Percentiles rank a stretch among this genome's conserved stretches.
Evolutionary conservation across 2,329 filamentous ascomycete genomes (phyloP).

Genomic region (Ceratocystis smalleyi): DNA sequence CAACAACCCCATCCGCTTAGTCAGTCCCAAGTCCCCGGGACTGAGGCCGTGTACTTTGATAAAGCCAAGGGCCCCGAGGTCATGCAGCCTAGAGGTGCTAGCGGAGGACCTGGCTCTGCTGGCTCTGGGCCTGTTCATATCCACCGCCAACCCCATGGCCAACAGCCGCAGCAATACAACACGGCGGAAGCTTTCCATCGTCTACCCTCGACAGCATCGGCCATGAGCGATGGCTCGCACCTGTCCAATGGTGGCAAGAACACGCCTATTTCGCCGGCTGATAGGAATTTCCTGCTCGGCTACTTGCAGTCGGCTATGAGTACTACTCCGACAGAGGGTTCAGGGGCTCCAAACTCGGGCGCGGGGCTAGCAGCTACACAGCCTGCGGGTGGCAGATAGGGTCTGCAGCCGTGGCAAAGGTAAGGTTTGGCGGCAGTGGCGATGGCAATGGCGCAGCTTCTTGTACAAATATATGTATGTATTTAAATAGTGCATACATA

Average conservation of each 20-base stretch:
- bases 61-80: background rate
- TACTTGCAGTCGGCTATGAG: conserved; percentile 48
- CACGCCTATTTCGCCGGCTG: conserved; percentile 47
- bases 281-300: conserved; percentile 60
- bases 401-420: background rate
- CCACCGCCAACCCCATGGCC: background rate
- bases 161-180: conserved; percentile 5
- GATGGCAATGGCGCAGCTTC: background rate
- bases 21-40: conserved; percentile 11
- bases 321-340: background rate
- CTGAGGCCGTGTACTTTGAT: background rate
- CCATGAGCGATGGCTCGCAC: conserved; percentile 24
- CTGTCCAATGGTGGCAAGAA: conserved; percentile 30
- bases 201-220: conserved; percentile 31
- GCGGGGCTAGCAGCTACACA: background rate
- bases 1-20: conserved; percentile 15
- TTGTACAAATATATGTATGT: background rate
- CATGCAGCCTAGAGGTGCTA: background rate
- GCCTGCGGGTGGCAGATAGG: conserved; percentile 3
- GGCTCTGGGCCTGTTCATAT: background rate
- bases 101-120: background rate
- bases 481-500: background rate
- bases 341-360: conserved; percentile 18
- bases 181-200: conserved; percentile 22
- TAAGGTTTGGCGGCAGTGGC: background rate